Conservation (phyloP, 768 basidiomycete genomes). For the Auricularia cornea region DNA sequence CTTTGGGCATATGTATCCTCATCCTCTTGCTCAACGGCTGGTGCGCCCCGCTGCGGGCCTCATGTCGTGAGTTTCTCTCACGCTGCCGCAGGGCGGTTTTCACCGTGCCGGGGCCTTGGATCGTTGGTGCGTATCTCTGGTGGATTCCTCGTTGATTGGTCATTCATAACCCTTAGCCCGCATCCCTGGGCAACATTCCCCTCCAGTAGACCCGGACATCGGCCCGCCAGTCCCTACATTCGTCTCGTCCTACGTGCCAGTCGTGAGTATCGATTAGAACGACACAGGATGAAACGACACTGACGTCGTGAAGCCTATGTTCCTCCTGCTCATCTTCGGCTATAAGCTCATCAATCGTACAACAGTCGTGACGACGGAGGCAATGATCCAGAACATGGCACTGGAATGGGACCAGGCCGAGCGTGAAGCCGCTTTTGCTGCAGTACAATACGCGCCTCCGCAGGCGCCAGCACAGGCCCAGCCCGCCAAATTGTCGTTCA, state of each 20-base stretch:
- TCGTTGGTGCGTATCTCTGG: neutral
- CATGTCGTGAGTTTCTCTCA: neutral
- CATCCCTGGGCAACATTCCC: neutral
- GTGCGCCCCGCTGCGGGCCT: conserved; percentile 1
- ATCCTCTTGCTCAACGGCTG: conserved; percentile 12
- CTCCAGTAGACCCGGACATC: neutral
- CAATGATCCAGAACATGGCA: conserved; percentile 3
- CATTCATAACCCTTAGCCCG: neutral
- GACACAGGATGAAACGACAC: neutral
- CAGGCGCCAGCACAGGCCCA: too few relatives aligned
- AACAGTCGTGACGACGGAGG: neutral
- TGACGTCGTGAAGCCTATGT: conserved; percentile 6
- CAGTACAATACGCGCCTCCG: too few relatives aligned
- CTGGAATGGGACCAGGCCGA: neutral
- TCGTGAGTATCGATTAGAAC: neutral
- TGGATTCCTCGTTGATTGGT: neutral
- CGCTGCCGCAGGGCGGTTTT: neutral
- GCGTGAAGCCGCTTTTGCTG: neutral
- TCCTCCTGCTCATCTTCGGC: conserved; percentile 12
- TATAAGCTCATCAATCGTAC: conserved; percentile 14
- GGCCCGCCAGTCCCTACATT: neutral
- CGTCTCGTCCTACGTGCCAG: neutral
- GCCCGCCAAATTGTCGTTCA: too few relatives aligned
- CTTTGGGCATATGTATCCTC: conserved; percentile 9
- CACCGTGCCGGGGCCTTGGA: neutral